phyloP scores from a whole-genome alignment of 306 rosid genomes.

The Trifolium pratense region DNA sequence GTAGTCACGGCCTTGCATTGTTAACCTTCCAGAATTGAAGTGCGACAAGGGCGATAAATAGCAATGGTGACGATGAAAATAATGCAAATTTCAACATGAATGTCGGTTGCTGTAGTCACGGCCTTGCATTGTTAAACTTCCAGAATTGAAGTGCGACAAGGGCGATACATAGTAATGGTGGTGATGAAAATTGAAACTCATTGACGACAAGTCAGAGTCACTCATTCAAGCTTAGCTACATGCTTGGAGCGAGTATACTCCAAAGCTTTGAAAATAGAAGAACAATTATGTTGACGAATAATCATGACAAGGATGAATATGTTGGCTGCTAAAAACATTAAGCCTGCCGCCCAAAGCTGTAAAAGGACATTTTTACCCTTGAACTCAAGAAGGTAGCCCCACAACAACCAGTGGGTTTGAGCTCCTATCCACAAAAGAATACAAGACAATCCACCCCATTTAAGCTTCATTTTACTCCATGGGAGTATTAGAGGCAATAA shows the following conservation, averaged over 20 bases:
- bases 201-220: not conserved
- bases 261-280: conserved; percentile 45
- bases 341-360: conserved; percentile 81
- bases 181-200: conserved; percentile 38
- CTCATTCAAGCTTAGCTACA: conserved; percentile 50
- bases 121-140: conserved; percentile 15
- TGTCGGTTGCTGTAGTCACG: not conserved
- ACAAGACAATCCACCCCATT: conserved; percentile 75
- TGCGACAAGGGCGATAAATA: too few species aligned
- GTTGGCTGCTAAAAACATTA: conserved; percentile 78
- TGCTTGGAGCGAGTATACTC: conserved; percentile 36
- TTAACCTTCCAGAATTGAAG: too few species aligned
- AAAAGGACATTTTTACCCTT: conserved; percentile 85
- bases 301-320: conserved; percentile 53
- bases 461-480: conserved; percentile 80
- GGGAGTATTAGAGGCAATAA: conserved; percentile 85
- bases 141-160: conserved; percentile 7
- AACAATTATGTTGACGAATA: conserved; percentile 48
- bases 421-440: conserved; percentile 73
- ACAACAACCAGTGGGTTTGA: conserved; percentile 87
- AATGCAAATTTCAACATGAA: conserved; percentile 1
- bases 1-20: too few species aligned
- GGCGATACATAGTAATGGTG: not conserved
- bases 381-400: conserved; percentile 95
- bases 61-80: too few species aligned